Conservation (phyloP, 495 filamentous ascomycete genomes). For the Penicillium robsamsonii region DNA sequence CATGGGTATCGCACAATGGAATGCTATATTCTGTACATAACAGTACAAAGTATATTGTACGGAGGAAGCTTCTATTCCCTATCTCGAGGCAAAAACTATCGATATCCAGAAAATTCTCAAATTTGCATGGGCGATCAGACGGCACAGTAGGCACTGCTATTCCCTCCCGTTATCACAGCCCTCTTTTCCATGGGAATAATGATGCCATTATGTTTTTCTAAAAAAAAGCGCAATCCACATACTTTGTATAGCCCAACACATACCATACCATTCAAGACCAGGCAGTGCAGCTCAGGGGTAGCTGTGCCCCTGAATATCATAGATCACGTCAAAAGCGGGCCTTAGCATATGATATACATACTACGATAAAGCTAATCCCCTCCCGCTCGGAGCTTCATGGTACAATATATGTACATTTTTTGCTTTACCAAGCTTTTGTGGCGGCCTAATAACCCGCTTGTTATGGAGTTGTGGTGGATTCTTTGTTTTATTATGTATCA, state of each 20-base stretch:
- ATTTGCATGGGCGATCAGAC: slow-evolving; percentile 7
- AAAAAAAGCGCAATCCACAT: not conserved
- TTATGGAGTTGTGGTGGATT: not conserved
- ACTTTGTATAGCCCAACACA: not conserved
- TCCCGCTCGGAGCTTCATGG: not conserved
- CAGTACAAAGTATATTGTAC: too few relatives aligned
- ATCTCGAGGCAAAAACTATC: not conserved
- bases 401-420: not conserved
- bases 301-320: slow-evolving; percentile 7
- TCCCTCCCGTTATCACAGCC: not conserved
- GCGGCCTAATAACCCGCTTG: not conserved
- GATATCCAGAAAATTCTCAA: not conserved
- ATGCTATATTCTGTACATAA: too few relatives aligned
- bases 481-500: not conserved
- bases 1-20: too few relatives aligned
- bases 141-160: slow-evolving; percentile 4
- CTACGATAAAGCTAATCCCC: not conserved
- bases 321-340: slow-evolving; percentile 6
- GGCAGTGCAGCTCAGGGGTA: slow-evolving; percentile 1
- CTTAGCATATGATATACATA: not conserved
- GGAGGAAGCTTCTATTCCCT: not conserved
- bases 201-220: not conserved
- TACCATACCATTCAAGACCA: not conserved
- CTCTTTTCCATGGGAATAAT: not conserved
- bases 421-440: slow-evolving; percentile 6